Conservation (phyloP, 805 yeast genomes). For the Ogataea corticis region DNA sequence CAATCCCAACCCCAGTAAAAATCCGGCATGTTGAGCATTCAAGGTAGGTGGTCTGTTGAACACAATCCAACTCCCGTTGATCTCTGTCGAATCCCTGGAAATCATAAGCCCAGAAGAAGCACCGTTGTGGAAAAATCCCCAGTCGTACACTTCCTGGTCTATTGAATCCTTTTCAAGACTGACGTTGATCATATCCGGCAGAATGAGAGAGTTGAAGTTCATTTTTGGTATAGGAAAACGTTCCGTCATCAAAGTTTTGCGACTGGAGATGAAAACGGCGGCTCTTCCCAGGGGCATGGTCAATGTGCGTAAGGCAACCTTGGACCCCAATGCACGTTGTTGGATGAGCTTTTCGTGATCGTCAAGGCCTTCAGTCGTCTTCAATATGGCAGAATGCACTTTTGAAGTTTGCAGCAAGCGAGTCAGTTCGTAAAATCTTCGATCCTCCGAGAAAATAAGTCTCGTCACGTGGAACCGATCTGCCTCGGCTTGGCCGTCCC, state of each 20-base stretch:
- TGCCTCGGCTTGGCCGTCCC: slow-evolving; percentile 73
- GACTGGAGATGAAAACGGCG: slow-evolving; percentile 64
- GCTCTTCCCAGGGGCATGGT: slow-evolving; percentile 80
- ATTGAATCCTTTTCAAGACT: slow-evolving; percentile 56
- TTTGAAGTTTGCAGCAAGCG: slow-evolving; percentile 69
- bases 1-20: slow-evolving; percentile 85
- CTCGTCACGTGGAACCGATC: slow-evolving; percentile 68
- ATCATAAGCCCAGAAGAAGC: slow-evolving; percentile 80
- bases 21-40: slow-evolving; percentile 90
- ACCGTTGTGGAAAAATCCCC: slow-evolving; percentile 95
- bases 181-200: slow-evolving; percentile 65
- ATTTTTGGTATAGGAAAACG: slow-evolving; percentile 76
- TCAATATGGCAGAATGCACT: slow-evolving; percentile 52
- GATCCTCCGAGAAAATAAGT: slow-evolving; percentile 72
- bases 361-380: slow-evolving; percentile 37
- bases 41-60: slow-evolving; percentile 74
- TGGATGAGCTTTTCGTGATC: slow-evolving; percentile 58
- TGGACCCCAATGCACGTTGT: slow-evolving; percentile 58
- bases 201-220: slow-evolving; percentile 63
- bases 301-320: slow-evolving; percentile 69
- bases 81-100: slow-evolving; percentile 64
- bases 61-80: slow-evolving; percentile 88
- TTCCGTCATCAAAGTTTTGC: slow-evolving; percentile 82
- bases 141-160: slow-evolving; percentile 51
- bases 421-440: slow-evolving; percentile 77